These are phyloP conservation scores for Gypsophila paniculata DNA, from an alignment of 179 eudicot species.

Conservation along the genomic window DNA sequence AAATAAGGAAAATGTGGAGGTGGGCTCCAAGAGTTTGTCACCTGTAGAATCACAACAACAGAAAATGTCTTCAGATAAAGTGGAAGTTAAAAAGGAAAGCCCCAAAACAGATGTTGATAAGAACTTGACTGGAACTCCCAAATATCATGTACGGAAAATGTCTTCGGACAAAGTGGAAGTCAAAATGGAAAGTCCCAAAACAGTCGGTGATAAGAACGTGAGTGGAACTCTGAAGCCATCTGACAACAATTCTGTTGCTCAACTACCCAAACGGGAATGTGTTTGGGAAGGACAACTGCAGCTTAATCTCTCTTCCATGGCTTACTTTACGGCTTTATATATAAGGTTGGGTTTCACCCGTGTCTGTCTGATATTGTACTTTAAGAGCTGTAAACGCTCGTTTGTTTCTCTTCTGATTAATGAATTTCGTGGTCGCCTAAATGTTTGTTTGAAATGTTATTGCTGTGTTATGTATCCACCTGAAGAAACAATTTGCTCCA, in stretches of 20 bases:
- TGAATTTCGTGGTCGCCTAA: background rate
- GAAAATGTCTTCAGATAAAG: slow-evolving; percentile 25
- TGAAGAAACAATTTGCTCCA: background rate
- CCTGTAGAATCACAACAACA: slow-evolving; percentile 35
- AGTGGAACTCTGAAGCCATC: slow-evolving; percentile 25
- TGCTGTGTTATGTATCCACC: background rate
- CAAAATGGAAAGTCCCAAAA: slow-evolving; percentile 21
- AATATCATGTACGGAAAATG: slow-evolving; percentile 25
- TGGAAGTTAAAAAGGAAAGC: slow-evolving; percentile 24
- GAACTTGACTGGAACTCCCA: slow-evolving; percentile 28
- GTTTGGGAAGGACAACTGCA: slow-evolving; percentile 81
- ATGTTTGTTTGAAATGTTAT: background rate
- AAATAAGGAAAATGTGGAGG: slow-evolving; percentile 34
- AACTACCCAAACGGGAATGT: slow-evolving; percentile 33
- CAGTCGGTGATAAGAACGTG: slow-evolving; percentile 25
- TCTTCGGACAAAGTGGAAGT: slow-evolving; percentile 29
- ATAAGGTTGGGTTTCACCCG: slow-evolving; percentile 48
- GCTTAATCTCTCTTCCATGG: slow-evolving; percentile 52
- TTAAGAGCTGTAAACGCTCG: background rate
- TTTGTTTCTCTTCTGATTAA: background rate
- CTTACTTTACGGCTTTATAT: slow-evolving; percentile 52
- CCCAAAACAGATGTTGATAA: slow-evolving; percentile 13
- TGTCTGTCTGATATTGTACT: slow-evolving; percentile 1
- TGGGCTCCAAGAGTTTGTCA: slow-evolving; percentile 20
- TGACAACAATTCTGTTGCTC: slow-evolving; percentile 25